These are phyloP conservation scores for Phytophthora crassamura DNA, from an alignment of 352 stramenopile species.

Conservation along the genomic window DNA sequence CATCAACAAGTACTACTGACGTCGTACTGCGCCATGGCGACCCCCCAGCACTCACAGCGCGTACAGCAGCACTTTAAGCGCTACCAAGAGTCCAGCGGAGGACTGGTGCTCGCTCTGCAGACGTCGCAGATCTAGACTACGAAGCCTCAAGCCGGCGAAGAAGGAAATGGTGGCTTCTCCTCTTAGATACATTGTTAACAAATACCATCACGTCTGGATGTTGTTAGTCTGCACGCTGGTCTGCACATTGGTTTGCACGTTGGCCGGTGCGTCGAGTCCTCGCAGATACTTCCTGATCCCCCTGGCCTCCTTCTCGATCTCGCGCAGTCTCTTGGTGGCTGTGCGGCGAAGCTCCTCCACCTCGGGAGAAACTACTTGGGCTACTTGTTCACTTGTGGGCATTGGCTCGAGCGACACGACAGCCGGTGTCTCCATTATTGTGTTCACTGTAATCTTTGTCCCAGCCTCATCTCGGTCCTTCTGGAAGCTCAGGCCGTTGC, in stretches of 20 bases:
- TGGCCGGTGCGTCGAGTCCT: constrained; percentile 4
- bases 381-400: neutral
- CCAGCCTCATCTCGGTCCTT: constrained; percentile 10
- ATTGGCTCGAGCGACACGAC: constrained; percentile 2
- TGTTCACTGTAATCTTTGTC: neutral
- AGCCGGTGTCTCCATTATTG: neutral
- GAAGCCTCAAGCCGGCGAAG: constrained; percentile 18
- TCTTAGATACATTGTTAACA: constrained; percentile 9
- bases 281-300: constrained; percentile 33
- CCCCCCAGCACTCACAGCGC: constrained; percentile 15
- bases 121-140: constrained; percentile 32
- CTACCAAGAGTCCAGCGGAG: constrained; percentile 40
- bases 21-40: constrained; percentile 62
- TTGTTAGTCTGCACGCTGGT: neutral
- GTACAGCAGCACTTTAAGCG: constrained; percentile 50
- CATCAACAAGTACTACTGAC: constrained; percentile 44
- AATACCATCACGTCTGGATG: neutral
- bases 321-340: constrained; percentile 24
- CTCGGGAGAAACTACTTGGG: too few species aligned
- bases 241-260: neutral
- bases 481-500: constrained; percentile 29
- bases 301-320: constrained; percentile 32
- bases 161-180: neutral
- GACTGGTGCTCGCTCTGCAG: constrained; percentile 26
- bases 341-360: constrained; percentile 25